Evolutionary conservation across 2,329 filamentous ascomycete species (phyloP).

Genomic region (Fusarium chlamydosporum): DNA sequence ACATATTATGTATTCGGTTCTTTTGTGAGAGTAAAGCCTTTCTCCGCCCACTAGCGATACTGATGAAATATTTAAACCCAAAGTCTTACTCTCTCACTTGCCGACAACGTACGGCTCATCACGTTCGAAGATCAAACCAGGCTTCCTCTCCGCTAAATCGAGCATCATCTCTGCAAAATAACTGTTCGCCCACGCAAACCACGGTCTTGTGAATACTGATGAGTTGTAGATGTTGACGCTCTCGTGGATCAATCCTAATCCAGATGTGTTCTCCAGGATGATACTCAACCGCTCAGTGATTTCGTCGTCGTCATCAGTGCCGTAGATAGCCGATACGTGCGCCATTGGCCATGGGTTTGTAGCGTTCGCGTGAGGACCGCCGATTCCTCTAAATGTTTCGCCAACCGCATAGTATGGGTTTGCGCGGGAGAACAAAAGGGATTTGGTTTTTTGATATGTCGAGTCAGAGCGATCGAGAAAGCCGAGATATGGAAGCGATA

Average conservation of each 20-base stretch:
- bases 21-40: too few relatives aligned
- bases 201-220: slow-evolving; percentile 16
- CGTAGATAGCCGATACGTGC: slow-evolving; percentile 25
- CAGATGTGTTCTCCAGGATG: slow-evolving; percentile 29
- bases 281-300: slow-evolving; percentile 8
- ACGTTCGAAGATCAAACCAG: slow-evolving; percentile 17
- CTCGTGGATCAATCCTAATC: slow-evolving; percentile 19
- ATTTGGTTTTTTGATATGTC: slow-evolving; percentile 25
- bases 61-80: too few relatives aligned
- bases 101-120: slow-evolving; percentile 17
- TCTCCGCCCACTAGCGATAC: too few relatives aligned
- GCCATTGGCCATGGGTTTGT: slow-evolving; percentile 34
- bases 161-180: slow-evolving; percentile 34
- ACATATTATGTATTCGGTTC: too few relatives aligned
- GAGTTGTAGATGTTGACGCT: slow-evolving; percentile 30
- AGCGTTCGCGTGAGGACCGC: slow-evolving; percentile 25
- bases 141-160: slow-evolving; percentile 22
- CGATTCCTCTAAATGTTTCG: slow-evolving; percentile 20
- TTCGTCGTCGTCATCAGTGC: slow-evolving; percentile 13
- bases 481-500: slow-evolving; percentile 22
- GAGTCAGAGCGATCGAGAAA: slow-evolving; percentile 21
- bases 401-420: slow-evolving; percentile 29
- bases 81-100: not conserved
- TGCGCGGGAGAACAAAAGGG: slow-evolving; percentile 11
- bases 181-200: slow-evolving; percentile 37